Percentiles rank a stretch among this genome's conserved stretches.
phyloP scores from a whole-genome alignment of 1,139 yeast genomes.

The Sugiyamaella novakii region DNA sequence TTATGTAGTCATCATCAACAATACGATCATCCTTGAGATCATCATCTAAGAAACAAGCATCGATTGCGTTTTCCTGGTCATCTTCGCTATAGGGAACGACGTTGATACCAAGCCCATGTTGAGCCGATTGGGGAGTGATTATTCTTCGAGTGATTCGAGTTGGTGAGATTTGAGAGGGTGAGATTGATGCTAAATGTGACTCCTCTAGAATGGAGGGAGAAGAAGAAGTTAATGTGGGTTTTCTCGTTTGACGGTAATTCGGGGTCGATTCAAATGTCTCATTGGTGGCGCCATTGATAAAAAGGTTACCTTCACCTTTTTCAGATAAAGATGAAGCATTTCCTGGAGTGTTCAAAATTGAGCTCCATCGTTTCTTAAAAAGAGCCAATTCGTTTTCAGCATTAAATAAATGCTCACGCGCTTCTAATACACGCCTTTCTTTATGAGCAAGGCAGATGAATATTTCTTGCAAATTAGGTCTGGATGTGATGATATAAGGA shows the following conservation, averaged over 20 bases:
- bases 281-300: neutral
- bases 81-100: constrained; percentile 7
- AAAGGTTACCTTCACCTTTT: neutral
- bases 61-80: neutral
- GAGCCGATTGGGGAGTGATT: neutral
- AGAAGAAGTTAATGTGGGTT: neutral
- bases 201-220: neutral
- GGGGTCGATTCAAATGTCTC: neutral
- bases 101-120: constrained; percentile 15
- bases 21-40: neutral
- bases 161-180: neutral
- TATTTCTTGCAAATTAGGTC: constrained; percentile 39
- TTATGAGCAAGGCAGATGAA: constrained; percentile 42
- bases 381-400: constrained; percentile 35
- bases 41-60: constrained; percentile 4
- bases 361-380: constrained; percentile 33
- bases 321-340: neutral
- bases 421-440: constrained; percentile 44
- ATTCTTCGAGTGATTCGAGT: neutral
- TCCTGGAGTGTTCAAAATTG: constrained; percentile 27
- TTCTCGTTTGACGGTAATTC: neutral
- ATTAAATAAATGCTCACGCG: constrained; percentile 37
- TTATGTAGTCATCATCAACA: neutral
- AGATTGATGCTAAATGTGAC: neutral
- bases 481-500: constrained; percentile 32